phyloP scores from a whole-genome alignment of 495 filamentous ascomycete species.

The Halenospora varia region DNA sequence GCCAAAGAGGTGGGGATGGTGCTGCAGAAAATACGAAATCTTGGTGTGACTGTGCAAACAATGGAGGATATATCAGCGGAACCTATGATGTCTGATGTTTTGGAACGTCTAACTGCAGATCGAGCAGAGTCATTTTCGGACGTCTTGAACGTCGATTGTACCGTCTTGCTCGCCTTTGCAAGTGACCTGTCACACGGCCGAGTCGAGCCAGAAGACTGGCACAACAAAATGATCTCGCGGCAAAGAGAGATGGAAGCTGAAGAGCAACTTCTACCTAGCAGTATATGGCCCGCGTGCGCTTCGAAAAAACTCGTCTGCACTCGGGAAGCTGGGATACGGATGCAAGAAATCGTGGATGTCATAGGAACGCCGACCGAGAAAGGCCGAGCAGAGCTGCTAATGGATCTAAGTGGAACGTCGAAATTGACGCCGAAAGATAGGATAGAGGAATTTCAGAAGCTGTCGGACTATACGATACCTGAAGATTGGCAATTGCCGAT shows the following conservation, averaged over 20 bases:
- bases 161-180: constrained; percentile 63
- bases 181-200: constrained; percentile 66
- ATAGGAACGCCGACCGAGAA: constrained; percentile 64
- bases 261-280: constrained; percentile 53
- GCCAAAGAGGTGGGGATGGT: constrained; percentile 54
- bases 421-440: constrained; percentile 1
- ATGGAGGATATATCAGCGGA: constrained; percentile 16
- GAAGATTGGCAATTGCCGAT: constrained; percentile 27
- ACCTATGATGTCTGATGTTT: constrained; percentile 26
- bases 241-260: constrained; percentile 63
- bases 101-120: constrained; percentile 48
- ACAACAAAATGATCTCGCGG: constrained; percentile 52
- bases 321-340: constrained; percentile 53
- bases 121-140: constrained; percentile 51
- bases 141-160: constrained; percentile 70
- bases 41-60: constrained; percentile 49
- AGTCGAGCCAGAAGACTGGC: constrained; percentile 38
- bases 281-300: constrained; percentile 60
- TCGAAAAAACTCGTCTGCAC: constrained; percentile 56
- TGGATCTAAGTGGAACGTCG: constrained; percentile 26
- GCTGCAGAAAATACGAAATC: constrained; percentile 51
- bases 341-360: constrained; percentile 62
- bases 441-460: constrained; percentile 20
- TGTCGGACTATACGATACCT: constrained; percentile 26
- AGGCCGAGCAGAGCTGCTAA: constrained; percentile 48